Percentiles rank a stretch among this genome's conserved stretches.
Evolutionary conservation across 441 rosid genomes (phyloP).

Genomic region (Geranium incanum): DNA sequence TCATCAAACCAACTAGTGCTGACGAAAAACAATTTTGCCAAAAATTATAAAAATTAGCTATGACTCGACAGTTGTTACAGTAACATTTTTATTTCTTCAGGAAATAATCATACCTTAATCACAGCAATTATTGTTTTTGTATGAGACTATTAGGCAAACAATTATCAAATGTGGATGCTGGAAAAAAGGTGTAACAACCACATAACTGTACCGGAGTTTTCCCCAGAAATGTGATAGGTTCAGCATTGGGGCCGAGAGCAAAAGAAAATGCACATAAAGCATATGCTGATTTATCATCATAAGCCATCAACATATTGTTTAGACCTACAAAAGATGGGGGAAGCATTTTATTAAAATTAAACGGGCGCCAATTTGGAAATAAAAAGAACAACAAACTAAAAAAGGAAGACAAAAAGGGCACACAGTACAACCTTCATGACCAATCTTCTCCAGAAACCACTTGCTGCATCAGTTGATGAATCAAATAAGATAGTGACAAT

Average conservation of each 20-base stretch:
- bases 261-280: slow-evolving; percentile 82
- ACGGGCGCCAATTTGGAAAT: background rate
- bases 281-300: slow-evolving; percentile 85
- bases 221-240: slow-evolving; percentile 68
- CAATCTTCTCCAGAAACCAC: slow-evolving; percentile 89
- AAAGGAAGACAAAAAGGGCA: background rate
- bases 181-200: background rate
- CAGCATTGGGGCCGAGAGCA: slow-evolving; percentile 65
- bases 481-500: slow-evolving; percentile 13
- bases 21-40: background rate
- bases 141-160: background rate
- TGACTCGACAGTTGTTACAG: background rate
- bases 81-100: background rate
- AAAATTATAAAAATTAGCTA: background rate
- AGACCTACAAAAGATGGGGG: slow-evolving; percentile 40
- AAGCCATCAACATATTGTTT: slow-evolving; percentile 68
- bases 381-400: background rate
- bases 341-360: background rate
- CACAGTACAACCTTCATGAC: slow-evolving; percentile 63
- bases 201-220: slow-evolving; percentile 55
- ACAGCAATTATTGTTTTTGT: background rate
- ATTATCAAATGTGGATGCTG: background rate
- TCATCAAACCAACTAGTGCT: background rate
- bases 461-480: slow-evolving; percentile 48
- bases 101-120: background rate